These are phyloP conservation scores for Cicer cuneatum DNA, from an alignment of 306 rosid species.

Conservation along the genomic window DNA sequence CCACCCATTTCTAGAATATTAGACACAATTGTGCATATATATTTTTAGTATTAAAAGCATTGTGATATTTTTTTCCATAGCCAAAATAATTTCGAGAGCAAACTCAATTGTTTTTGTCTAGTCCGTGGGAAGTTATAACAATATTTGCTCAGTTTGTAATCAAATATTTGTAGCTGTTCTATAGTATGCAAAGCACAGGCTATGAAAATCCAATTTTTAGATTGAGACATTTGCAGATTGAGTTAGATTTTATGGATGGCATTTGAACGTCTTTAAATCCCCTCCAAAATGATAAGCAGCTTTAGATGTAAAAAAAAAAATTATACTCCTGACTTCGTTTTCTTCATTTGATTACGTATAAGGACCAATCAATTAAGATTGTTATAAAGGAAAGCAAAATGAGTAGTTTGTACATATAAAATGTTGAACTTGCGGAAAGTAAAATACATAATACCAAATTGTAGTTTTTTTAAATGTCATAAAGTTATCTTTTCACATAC, in stretches of 20 bases:
- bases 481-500: no score
- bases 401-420: no score
- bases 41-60: not conserved
- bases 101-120: not conserved
- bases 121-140: not conserved
- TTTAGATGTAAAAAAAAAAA: no score
- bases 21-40: not conserved
- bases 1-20: slow-evolving; percentile 1
- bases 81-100: not conserved
- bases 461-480: no score
- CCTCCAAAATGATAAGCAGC: not conserved
- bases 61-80: not conserved
- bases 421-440: no score
- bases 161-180: not conserved
- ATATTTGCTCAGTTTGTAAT: not conserved
- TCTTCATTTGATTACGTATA: no score
- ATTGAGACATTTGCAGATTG: no score
- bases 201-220: not conserved
- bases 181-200: not conserved
- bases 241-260: not conserved
- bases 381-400: no score
- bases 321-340: no score
- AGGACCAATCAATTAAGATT: no score
- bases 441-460: no score
- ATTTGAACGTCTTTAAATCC: not conserved